Percentiles rank a stretch among this genome's conserved stretches.
Conservation (phyloP, 2,329 filamentous ascomycete genomes). For the Cladorrhinum sp. region DNA sequence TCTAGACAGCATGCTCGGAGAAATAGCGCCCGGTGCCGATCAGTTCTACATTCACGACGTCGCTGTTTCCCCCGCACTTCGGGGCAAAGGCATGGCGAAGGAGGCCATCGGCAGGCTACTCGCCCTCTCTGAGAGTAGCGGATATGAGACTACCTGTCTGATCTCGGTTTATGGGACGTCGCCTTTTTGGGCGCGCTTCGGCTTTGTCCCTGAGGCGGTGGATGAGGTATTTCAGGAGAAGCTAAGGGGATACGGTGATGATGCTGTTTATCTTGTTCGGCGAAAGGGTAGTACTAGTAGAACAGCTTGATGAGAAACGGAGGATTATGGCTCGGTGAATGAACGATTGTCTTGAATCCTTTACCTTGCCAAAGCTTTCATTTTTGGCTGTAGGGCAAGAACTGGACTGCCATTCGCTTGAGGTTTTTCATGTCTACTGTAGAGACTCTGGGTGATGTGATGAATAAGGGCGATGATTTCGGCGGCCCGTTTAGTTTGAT, state of each 20-base stretch:
- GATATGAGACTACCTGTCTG: conserved; percentile 31
- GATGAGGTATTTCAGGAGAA: conserved; percentile 30
- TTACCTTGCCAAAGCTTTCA: too few species aligned
- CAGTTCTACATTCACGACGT: conserved; percentile 40
- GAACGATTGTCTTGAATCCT: too few species aligned
- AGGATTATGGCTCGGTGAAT: background rate
- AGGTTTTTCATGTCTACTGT: too few species aligned
- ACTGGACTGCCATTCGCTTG: too few species aligned
- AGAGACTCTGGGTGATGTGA: too few species aligned
- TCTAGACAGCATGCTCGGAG: conserved; percentile 31
- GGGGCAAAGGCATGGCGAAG: conserved; percentile 30
- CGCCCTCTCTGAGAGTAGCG: conserved; percentile 19
- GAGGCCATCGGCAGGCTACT: conserved; percentile 27
- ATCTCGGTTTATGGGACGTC: conserved; percentile 37
- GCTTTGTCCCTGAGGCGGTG: conserved; percentile 28
- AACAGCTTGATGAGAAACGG: background rate
- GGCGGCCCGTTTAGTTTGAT: too few species aligned
- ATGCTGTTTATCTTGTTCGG: conserved; percentile 30
- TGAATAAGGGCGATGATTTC: too few species aligned
- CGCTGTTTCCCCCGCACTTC: conserved; percentile 30
- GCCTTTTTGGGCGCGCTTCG: conserved; percentile 34
- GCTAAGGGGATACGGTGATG: conserved; percentile 33
- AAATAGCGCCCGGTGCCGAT: conserved; percentile 31
- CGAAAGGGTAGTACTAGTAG: conserved; percentile 2
- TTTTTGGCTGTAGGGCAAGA: too few species aligned